Percentiles rank a stretch among this genome's conserved stretches.
Conservation (phyloP, 805 yeast genomes). For the Candida coleopterorum region DNA sequence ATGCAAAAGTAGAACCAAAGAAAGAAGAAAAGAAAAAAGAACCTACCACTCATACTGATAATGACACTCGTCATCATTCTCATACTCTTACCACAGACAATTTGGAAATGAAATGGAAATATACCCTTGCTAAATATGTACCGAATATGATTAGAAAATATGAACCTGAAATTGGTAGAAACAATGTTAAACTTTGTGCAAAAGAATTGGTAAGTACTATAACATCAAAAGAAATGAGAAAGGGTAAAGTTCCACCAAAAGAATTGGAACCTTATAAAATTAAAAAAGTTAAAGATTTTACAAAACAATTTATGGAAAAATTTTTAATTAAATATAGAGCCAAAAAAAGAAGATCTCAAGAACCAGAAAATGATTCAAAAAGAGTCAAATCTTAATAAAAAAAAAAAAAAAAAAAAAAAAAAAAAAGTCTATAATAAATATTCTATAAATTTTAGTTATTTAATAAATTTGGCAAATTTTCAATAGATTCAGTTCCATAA, state of each 20-base stretch:
- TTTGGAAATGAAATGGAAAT: conserved; percentile 36
- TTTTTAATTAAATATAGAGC: conserved; percentile 45
- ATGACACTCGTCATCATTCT: not conserved
- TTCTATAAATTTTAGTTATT: conserved; percentile 14
- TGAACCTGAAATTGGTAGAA: conserved; percentile 64
- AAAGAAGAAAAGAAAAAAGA: conserved; percentile 7
- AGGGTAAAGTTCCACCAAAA: conserved; percentile 45
- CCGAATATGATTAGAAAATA: conserved; percentile 74
- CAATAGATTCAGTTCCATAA: conserved; percentile 36
- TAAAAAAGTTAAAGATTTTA: conserved; percentile 64
- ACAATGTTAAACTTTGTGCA: conserved; percentile 70
- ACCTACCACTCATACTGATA: conserved; percentile 3
- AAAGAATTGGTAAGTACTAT: conserved; percentile 68
- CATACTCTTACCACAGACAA: conserved; percentile 1
- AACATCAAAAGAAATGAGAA: conserved; percentile 61
- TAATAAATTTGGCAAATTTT: conserved; percentile 38
- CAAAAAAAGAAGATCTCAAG: conserved; percentile 24
- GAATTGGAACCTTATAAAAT: conserved; percentile 62
- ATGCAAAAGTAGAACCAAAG: conserved; percentile 13
- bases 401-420: conserved; percentile 2
- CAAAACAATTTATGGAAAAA: conserved; percentile 62
- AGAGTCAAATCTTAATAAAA: not conserved
- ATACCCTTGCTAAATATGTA: conserved; percentile 62
- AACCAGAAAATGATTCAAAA: not conserved
- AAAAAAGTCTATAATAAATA: conserved; percentile 2